Evolutionary conservation across 805 yeast species (phyloP).

Genomic region (Spathaspora passalidarum): DNA sequence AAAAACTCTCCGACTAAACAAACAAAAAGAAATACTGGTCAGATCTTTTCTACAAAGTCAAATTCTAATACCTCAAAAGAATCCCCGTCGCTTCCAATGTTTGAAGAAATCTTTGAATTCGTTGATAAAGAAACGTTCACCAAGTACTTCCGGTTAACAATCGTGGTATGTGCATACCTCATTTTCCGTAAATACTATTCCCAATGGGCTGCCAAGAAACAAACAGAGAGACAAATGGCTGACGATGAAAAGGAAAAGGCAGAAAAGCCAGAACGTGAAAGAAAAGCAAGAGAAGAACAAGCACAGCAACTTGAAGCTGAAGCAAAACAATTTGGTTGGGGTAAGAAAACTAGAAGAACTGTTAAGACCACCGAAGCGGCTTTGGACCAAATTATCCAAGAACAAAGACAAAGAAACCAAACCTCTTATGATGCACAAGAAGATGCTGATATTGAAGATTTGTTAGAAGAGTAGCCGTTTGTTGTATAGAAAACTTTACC

Average conservation of each 20-base stretch:
- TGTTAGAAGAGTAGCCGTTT: conserved; percentile 56
- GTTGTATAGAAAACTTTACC: not conserved
- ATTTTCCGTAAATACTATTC: conserved; percentile 55
- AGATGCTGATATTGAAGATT: conserved; percentile 68
- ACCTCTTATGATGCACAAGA: conserved; percentile 48
- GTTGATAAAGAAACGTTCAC: conserved; percentile 41
- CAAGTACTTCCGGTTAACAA: conserved; percentile 44
- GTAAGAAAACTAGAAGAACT: conserved; percentile 65
- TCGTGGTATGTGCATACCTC: conserved; percentile 62
- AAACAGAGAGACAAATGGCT: conserved; percentile 45
- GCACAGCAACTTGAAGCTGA: conserved; percentile 26
- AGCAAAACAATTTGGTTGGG: conserved; percentile 71
- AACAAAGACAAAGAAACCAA: conserved; percentile 39
- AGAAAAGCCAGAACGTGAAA: conserved; percentile 33
- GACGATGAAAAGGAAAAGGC: conserved; percentile 43
- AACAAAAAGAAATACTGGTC: not conserved
- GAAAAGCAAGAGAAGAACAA: conserved; percentile 32
- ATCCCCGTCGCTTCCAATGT: conserved; percentile 1
- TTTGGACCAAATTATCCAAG: conserved; percentile 44
- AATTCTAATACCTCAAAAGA: not conserved
- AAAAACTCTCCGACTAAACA: not conserved
- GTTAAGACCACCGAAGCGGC: conserved; percentile 54
- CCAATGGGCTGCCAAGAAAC: conserved; percentile 55
- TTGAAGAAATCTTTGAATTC: conserved; percentile 28
- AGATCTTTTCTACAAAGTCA: too few species aligned